phyloP scores from a whole-genome alignment of 768 basidiomycete species.

The Boletus bicolor region DNA sequence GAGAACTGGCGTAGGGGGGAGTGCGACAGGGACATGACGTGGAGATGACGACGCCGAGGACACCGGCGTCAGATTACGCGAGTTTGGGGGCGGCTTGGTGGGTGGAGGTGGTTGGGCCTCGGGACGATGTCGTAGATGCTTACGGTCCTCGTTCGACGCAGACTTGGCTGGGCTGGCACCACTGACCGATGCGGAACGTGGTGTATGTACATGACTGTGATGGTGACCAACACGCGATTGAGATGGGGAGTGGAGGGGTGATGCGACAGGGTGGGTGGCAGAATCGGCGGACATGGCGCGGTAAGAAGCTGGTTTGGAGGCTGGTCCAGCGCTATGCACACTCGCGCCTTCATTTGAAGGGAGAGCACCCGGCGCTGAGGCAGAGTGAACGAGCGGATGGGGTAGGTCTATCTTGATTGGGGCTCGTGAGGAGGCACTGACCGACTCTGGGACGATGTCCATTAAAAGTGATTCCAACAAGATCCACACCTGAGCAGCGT shows the following conservation, averaged over 20 bases:
- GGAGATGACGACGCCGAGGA: conserved; percentile 63
- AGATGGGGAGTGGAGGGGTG: conserved; percentile 23
- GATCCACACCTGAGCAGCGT: conserved; percentile 65
- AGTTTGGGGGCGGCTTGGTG: conserved; percentile 34
- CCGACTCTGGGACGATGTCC: conserved; percentile 42
- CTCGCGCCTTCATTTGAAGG: conserved; percentile 20
- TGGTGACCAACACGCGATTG: conserved; percentile 18
- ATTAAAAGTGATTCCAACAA: conserved; percentile 56
- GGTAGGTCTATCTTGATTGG: conserved; percentile 17
- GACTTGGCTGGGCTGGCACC: conserved; percentile 24
- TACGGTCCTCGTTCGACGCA: conserved; percentile 20
- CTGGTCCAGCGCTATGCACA: conserved; percentile 6
- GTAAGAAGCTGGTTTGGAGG: conserved; percentile 24
- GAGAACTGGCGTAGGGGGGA: conserved; percentile 32
- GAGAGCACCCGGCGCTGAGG: conserved; percentile 43
- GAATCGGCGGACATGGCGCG: conserved; percentile 29
- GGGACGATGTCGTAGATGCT: conserved; percentile 17
- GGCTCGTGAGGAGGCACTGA: conserved; percentile 25
- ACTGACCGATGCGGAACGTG: conserved; percentile 19
- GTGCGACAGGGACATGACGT: conserved; percentile 34
- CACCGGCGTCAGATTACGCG: conserved; percentile 51
- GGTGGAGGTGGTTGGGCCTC: conserved; percentile 16
- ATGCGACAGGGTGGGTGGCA: not conserved
- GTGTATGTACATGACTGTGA: conserved; percentile 4
- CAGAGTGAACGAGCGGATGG: conserved; percentile 35